Evolutionary conservation across 768 basidiomycete species (phyloP).

Genomic region (Lactarius akahatsu): DNA sequence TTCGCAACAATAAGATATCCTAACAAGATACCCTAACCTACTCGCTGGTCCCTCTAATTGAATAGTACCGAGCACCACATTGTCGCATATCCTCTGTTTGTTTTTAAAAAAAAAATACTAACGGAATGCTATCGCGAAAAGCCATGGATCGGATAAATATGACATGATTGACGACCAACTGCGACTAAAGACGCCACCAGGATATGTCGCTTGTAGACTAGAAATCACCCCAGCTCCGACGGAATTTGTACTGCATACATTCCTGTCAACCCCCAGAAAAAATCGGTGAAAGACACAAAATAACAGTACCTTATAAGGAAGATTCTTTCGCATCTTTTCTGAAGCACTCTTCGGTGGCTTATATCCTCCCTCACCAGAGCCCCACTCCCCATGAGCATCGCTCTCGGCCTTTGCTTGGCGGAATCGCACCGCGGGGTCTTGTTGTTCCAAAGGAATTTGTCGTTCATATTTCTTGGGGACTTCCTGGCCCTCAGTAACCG

Average conservation of each 20-base stretch:
- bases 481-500: conserved; percentile 22
- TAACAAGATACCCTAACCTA: neutral
- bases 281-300: conserved; percentile 4
- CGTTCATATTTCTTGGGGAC: conserved; percentile 47
- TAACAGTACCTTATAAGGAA: conserved; percentile 80
- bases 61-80: conserved; percentile 5
- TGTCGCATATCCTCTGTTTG: conserved; percentile 11
- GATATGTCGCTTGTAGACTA: conserved; percentile 1
- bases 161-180: neutral
- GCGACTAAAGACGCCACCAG: neutral
- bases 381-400: conserved; percentile 64
- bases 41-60: conserved; percentile 6
- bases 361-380: conserved; percentile 67
- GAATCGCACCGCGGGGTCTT: conserved; percentile 64
- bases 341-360: conserved; percentile 66
- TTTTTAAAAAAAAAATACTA: conserved; percentile 8
- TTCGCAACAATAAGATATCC: no score
- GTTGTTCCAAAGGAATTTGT: conserved; percentile 61
- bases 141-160: conserved; percentile 16
- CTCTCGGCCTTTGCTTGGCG: conserved; percentile 54
- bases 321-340: conserved; percentile 79
- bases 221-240: conserved; percentile 80
- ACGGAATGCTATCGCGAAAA: neutral
- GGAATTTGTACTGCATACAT: conserved; percentile 86
- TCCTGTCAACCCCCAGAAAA: conserved; percentile 50